These are phyloP conservation scores for Globisporangium radiosum DNA, from an alignment of 352 stramenopile species.

Conservation along the genomic window DNA sequence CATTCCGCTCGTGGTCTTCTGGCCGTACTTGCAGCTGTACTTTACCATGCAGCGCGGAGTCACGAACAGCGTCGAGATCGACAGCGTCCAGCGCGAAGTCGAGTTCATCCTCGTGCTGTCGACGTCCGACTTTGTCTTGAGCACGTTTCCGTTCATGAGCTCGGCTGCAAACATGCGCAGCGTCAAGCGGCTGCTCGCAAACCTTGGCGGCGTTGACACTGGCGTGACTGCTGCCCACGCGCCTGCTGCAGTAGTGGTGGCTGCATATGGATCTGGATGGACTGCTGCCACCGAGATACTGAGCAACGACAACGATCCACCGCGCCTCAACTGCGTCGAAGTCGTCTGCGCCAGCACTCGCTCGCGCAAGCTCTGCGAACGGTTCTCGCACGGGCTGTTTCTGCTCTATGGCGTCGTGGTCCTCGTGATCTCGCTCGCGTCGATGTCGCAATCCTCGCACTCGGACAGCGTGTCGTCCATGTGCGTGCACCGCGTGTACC, in stretches of 20 bases:
- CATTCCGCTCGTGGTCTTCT: conserved; percentile 16
- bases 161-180: conserved; percentile 6
- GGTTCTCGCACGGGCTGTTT: too few species aligned
- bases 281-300: too few species aligned
- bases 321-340: too few species aligned
- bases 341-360: too few species aligned
- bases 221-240: neutral
- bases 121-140: conserved; percentile 11
- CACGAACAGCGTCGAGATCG: neutral
- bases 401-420: neutral
- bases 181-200: conserved; percentile 8
- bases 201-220: neutral
- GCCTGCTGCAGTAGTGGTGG: neutral
- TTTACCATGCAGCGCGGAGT: neutral
- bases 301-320: too few species aligned
- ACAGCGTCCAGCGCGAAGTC: conserved; percentile 13
- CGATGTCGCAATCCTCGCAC: neutral
- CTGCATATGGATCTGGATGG: too few species aligned
- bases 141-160: conserved; percentile 16
- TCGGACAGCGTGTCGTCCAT: neutral
- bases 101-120: conserved; percentile 18
- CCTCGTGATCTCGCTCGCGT: conserved; percentile 1
- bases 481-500: conserved; percentile 1
- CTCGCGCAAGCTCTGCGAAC: too few species aligned
- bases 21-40: conserved; percentile 9